Evolutionary conservation across 2,329 filamentous ascomycete genomes (phyloP), one percentile per base, ranked within the genome.

Genomic region (Fusarium caatingaense): DNA sequence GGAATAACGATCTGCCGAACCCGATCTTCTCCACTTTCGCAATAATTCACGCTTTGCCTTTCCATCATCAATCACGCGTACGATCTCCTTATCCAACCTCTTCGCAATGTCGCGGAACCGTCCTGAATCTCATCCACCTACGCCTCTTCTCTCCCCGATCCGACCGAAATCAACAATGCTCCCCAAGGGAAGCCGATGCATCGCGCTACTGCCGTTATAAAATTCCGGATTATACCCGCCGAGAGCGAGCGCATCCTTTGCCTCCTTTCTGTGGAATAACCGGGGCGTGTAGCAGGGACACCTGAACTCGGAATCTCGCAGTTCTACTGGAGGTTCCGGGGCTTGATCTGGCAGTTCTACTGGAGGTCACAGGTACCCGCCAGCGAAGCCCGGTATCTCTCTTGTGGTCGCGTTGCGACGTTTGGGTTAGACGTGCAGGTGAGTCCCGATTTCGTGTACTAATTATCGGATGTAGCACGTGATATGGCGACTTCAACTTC

Each of bases 161-260:
- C 46, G 18, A 20, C 27, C 46, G 20, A 32, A 57, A 18, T 53
- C 8, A 47, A 12, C 23, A 53, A 53, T 40, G 47, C 41, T 47
- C 2, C 21, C 8, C 34, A 21, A 61, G 47, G 16, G 28, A 42
- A 34, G 4, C 27, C 41, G 18, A 34, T 61, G 21, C 16, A 42
- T 61, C 41, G 60, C 60, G 42, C 56, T 60, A 54, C 60, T 61
- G 47, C 60, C 60, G 34, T 25, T 61, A 25, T 61, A 61, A 63
- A 61, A 63, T 55, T 63, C 60, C 60, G 60, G 48, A 42, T 61
- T 63, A 63, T 61, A 61, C 60, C 60, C 56, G 54, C 32, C 10
- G 16, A 61, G 34, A 61, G 48, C 32, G 40, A 58, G 58, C 54
- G 37, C 44, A 30, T 3, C 6, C 34, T 47, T 15, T 42, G 34